Percentiles rank a stretch among this genome's conserved stretches.
phyloP scores from a whole-genome alignment of 768 basidiomycete species.

The Leccinum ochraceum region DNA sequence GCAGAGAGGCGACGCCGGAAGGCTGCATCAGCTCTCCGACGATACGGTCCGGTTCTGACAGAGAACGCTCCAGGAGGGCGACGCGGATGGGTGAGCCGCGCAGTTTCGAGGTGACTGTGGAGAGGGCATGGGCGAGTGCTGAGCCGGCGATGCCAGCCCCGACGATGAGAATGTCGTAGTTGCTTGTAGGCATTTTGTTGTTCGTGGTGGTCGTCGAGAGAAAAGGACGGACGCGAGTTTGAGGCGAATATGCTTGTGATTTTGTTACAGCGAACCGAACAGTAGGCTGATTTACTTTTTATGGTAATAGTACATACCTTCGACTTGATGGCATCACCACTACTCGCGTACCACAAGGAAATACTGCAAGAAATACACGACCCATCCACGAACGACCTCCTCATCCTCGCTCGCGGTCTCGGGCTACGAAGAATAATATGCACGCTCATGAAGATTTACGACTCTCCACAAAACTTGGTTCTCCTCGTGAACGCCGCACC shows the following conservation, averaged over 20 bases:
- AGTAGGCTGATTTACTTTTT: too few relatives aligned
- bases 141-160: slow-evolving; percentile 92
- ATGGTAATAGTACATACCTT: too few relatives aligned
- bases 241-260: too few relatives aligned
- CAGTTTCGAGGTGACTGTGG: slow-evolving; percentile 45
- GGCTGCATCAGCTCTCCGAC: slow-evolving; percentile 98
- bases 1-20: slow-evolving; percentile 77
- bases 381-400: slow-evolving; percentile 68
- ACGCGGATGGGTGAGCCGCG: slow-evolving; percentile 66
- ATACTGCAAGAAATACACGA: slow-evolving; percentile 72
- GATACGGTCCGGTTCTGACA: slow-evolving; percentile 92
- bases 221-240: too few relatives aligned
- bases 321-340: slow-evolving; percentile 13
- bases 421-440: slow-evolving; percentile 84
- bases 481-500: slow-evolving; percentile 80
- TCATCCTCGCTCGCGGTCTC: slow-evolving; percentile 86
- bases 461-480: slow-evolving; percentile 80
- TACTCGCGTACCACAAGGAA: slow-evolving; percentile 66
- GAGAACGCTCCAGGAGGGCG: slow-evolving; percentile 86
- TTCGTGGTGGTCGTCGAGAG: background rate
- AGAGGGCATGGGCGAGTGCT: slow-evolving; percentile 83
- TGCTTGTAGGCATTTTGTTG: slow-evolving; percentile 14
- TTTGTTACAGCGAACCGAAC: too few relatives aligned
- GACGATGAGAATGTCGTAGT: slow-evolving; percentile 83
- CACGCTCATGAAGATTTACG: slow-evolving; percentile 90